Evolutionary conservation across 306 rosid genomes (phyloP), one percentile per base, ranked within the genome.

Genomic region (Gastrolobium villosum): DNA sequence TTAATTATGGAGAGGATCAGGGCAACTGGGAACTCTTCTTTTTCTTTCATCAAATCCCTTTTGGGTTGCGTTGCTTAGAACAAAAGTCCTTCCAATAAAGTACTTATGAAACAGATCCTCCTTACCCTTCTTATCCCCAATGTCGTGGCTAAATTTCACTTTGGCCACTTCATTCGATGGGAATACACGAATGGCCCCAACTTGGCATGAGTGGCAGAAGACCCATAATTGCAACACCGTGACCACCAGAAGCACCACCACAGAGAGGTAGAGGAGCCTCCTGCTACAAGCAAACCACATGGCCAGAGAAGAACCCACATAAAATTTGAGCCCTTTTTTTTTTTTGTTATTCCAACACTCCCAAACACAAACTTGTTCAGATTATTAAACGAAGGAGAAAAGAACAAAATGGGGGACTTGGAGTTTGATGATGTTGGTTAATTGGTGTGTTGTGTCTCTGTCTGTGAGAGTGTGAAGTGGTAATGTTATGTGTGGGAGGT

Each of bases 1-100:
- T 87, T 90, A 89, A 88, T 93, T 93, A 84, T 93, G 98, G 82
- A 93, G 97, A 87, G 94, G 93, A 93, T 93, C 98, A 39, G 98
- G 98, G 78, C 97, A 91, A 65, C 92, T 93, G 78, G 98, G 97
- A 8, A 93, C 90, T 73, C 77, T 87, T 84, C 97, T 82, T 82
- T 89, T 91, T 75, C 46, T 82, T 7, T 89, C 95, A 59, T 75
- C 85, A 35, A 91, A 86, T 35, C 87, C 89, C 50, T 79, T 84
- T 41, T 78, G 79, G 7, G 75, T 68, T 54, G 13, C 56, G 65
- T 76, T 87, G 65, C 5, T 75, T 5, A 45, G 60, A 74, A 13
- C 79, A 11, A 73, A 77, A 74, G 75, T 75, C 3, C 44, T 84
- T 66, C 88, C 88, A 3, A 36, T 32, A 39, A 88, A 83, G 86